Conservation (phyloP, 2,329 filamentous ascomycete genomes). For the Xylaria hypoxylon region DNA sequence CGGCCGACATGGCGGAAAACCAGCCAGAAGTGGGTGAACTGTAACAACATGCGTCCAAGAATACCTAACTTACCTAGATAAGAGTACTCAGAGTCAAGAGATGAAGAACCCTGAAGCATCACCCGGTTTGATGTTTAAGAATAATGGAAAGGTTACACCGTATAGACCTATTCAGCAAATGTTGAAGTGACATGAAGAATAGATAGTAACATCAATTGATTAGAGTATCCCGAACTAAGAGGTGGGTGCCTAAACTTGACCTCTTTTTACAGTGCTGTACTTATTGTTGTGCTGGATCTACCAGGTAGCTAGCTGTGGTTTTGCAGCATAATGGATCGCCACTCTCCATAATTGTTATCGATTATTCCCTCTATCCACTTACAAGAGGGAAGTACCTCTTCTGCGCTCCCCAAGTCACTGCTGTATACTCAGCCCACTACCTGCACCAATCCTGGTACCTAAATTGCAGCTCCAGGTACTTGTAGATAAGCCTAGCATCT, state of each 20-base stretch:
- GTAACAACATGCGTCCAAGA: slow-evolving; percentile 29
- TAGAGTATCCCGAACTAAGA: too few species aligned
- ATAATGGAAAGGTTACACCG: too few species aligned
- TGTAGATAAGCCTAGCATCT: slow-evolving; percentile 29
- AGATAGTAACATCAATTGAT: too few species aligned
- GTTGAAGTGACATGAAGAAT: too few species aligned
- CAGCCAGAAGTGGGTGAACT: slow-evolving; percentile 46
- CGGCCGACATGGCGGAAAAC: slow-evolving; percentile 44
- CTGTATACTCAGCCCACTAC: not conserved
- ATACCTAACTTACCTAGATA: not conserved
- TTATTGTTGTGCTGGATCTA: too few species aligned
- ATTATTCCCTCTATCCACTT: not conserved
- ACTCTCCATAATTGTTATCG: slow-evolving; percentile 4
- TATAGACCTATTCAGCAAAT: too few species aligned
- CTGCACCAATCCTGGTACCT: not conserved
- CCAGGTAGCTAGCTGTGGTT: not conserved
- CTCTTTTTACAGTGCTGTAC: too few species aligned
- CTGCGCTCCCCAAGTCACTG: not conserved
- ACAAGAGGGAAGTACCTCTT: not conserved
- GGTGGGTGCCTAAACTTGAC: not conserved
- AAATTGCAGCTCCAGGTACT: not conserved
- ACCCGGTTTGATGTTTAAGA: not conserved
- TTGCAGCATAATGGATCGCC: not conserved
- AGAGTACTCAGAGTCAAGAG: not conserved
- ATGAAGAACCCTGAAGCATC: not conserved